phyloP scores from a whole-genome alignment of 179 eudicot genomes.

The Silene vulgaris region DNA sequence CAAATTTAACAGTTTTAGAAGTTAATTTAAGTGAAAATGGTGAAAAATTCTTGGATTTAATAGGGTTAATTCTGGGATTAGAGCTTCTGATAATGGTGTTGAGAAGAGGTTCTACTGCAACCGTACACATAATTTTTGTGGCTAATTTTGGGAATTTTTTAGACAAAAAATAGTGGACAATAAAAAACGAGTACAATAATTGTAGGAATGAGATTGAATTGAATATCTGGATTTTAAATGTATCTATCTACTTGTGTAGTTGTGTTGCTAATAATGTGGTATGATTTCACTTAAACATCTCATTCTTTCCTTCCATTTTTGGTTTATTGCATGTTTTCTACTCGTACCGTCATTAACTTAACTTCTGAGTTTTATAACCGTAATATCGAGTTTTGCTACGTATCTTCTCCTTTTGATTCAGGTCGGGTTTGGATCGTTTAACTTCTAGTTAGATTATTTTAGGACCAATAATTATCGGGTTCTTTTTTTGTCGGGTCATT shows the following conservation, averaged over 20 bases:
- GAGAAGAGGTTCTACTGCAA: constrained; percentile 40
- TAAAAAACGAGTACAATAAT: neutral
- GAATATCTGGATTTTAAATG: neutral
- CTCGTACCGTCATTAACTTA: too few relatives aligned
- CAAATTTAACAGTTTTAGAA: constrained; percentile 23
- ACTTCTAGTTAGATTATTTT: too few relatives aligned
- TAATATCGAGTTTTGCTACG: too few relatives aligned
- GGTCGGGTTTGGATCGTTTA: too few relatives aligned
- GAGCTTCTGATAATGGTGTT: constrained; percentile 26
- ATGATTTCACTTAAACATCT: neutral
- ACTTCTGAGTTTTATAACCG: too few relatives aligned
- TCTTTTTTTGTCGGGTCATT: too few relatives aligned
- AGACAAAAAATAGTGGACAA: neutral
- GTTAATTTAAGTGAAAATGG: constrained; percentile 29
- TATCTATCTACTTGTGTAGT: neutral
- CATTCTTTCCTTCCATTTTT: too few relatives aligned
- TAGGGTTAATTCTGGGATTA: constrained; percentile 20
- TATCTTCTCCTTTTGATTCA: too few relatives aligned
- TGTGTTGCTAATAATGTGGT: neutral
- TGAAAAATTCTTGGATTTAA: constrained; percentile 18
- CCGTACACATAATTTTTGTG: constrained; percentile 33
- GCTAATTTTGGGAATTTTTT: constrained; percentile 3
- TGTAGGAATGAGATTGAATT: constrained; percentile 7
- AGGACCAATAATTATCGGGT: too few relatives aligned
- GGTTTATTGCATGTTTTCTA: too few relatives aligned